Percentiles rank a stretch among this genome's conserved stretches.
phyloP scores from a whole-genome alignment of 345 rosid species.

The Acer saccharum region DNA sequence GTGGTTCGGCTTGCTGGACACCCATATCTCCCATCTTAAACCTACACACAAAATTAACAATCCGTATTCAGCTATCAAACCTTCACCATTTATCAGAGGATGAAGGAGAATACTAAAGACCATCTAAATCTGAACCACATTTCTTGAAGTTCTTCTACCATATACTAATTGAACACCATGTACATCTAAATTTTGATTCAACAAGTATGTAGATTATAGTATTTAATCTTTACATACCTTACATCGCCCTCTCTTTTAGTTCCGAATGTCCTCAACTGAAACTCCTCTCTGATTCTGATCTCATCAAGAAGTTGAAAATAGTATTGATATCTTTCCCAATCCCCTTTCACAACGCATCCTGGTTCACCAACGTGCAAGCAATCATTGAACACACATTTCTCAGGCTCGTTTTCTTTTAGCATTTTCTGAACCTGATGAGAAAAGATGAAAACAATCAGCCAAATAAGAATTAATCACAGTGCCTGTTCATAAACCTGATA shows the following conservation, averaged over 20 bases:
- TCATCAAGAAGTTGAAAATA: conserved; percentile 88
- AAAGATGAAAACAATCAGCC: background rate
- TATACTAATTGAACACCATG: background rate
- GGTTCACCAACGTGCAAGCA: conserved; percentile 91
- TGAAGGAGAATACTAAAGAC: background rate
- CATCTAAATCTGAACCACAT: background rate
- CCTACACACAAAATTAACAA: conserved; percentile 37
- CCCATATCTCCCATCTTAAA: conserved; percentile 82
- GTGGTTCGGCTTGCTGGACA: conserved; percentile 78
- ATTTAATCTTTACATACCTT: conserved; percentile 46
- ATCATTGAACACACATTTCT: conserved; percentile 69
- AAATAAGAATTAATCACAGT: background rate
- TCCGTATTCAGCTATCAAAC: background rate
- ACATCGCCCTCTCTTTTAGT: conserved; percentile 87
- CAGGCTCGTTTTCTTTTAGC: conserved; percentile 44
- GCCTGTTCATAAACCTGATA: background rate
- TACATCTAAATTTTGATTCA: background rate
- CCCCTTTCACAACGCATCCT: conserved; percentile 75
- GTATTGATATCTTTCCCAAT: conserved; percentile 85
- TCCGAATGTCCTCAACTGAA: conserved; percentile 85
- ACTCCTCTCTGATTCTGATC: conserved; percentile 83
- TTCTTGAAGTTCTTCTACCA: background rate
- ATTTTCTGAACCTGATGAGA: conserved; percentile 49
- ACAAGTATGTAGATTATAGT: background rate
- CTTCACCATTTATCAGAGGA: background rate